Conservation (phyloP, 306 rosid genomes). For the Vigna nakashimae region DNA sequence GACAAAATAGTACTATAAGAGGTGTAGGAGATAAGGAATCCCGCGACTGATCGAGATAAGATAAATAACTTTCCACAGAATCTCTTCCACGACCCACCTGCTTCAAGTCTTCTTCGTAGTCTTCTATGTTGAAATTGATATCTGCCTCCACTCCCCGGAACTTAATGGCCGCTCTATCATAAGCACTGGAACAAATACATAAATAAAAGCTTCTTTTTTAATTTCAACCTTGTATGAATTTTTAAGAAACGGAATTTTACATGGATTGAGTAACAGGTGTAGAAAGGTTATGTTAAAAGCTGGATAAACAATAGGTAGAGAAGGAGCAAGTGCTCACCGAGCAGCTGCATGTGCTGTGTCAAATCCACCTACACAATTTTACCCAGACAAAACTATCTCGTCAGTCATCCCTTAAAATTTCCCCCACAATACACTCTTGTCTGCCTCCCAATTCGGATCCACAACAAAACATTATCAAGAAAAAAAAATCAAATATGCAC, state of each 20-base stretch:
- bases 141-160: conserved; percentile 97
- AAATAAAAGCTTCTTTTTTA: not conserved
- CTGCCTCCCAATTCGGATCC: conserved; percentile 39
- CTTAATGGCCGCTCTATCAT: conserved; percentile 97
- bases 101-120: conserved; percentile 92
- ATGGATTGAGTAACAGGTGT: conserved; percentile 13
- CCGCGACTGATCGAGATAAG: conserved; percentile 46
- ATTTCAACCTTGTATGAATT: conserved; percentile 16
- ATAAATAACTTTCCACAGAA: not conserved
- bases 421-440: conserved; percentile 21
- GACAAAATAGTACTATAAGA: not conserved
- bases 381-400: conserved; percentile 51
- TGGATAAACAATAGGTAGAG: conserved; percentile 25
- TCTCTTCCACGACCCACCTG: conserved; percentile 59
- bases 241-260: conserved; percentile 1
- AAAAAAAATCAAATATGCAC: not conserved
- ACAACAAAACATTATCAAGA: conserved; percentile 14
- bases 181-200: conserved; percentile 65
- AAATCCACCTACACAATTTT: conserved; percentile 87
- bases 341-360: conserved; percentile 99
- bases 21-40: conserved; percentile 43
- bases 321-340: conserved; percentile 68
- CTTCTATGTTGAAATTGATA: conserved; percentile 87
- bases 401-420: conserved; percentile 37
- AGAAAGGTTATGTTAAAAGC: conserved; percentile 38